phyloP scores from a whole-genome alignment of 441 rosid genomes.

The Codiaeum variegatum region DNA sequence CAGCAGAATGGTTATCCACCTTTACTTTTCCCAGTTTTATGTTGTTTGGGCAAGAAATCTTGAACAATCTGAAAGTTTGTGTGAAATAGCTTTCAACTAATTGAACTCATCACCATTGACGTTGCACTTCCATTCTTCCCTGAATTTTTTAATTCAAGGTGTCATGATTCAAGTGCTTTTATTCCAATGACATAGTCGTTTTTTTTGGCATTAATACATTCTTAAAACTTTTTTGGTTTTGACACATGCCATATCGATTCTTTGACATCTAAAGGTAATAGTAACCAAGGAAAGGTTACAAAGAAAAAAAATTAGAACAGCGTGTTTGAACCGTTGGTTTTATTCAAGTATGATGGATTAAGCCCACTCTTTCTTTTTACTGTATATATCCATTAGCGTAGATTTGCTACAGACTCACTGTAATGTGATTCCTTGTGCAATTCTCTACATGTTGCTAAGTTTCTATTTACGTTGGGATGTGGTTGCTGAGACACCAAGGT shows the following conservation, averaged over 20 bases:
- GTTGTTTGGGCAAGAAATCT: not conserved
- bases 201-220: not conserved
- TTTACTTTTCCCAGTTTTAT: not conserved
- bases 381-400: not conserved
- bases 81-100: conserved; percentile 4
- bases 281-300: not conserved
- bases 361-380: not conserved
- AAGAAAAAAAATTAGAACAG: not conserved
- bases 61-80: not conserved
- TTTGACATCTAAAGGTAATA: not conserved
- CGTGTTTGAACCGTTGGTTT: conserved; percentile 1
- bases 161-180: not conserved
- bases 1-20: not conserved
- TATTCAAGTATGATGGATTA: not conserved
- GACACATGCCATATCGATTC: not conserved
- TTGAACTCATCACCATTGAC: not conserved
- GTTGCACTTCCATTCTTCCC: not conserved
- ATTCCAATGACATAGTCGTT: not conserved
- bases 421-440: not conserved
- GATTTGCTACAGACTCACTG: not conserved
- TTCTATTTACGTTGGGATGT: not conserved
- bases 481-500: conserved; percentile 7
- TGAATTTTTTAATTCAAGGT: not conserved
- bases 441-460: not conserved
- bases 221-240: not conserved